Percentiles rank a stretch among this genome's conserved stretches.
These are phyloP conservation scores for Kodamaea alishanica DNA, from an alignment of 1,139 yeast species.

Conservation along the genomic window DNA sequence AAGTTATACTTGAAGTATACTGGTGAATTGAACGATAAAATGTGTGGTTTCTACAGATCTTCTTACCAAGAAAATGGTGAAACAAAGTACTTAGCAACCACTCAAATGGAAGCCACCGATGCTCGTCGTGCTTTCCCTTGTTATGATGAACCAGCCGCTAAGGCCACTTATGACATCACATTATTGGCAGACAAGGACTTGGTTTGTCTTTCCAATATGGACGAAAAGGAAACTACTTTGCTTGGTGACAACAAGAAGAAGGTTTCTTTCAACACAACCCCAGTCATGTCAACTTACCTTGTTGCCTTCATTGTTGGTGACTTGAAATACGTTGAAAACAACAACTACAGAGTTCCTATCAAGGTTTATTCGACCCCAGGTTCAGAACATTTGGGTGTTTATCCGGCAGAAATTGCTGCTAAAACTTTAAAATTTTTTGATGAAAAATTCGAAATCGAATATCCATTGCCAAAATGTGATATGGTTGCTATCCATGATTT, in stretches of 20 bases:
- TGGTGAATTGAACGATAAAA: slow-evolving; percentile 60
- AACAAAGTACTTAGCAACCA: slow-evolving; percentile 64
- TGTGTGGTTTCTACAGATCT: slow-evolving; percentile 83
- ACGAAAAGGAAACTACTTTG: slow-evolving; percentile 48
- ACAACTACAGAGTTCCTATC: slow-evolving; percentile 38
- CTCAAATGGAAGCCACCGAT: slow-evolving; percentile 85
- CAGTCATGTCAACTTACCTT: slow-evolving; percentile 20
- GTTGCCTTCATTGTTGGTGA: slow-evolving; percentile 32
- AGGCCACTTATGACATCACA: slow-evolving; percentile 67
- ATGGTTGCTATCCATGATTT: slow-evolving; percentile 56
- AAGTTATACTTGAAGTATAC: slow-evolving; percentile 54
- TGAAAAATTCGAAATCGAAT: slow-evolving; percentile 49
- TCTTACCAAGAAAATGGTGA: slow-evolving; percentile 62
- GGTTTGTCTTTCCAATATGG: slow-evolving; percentile 81
- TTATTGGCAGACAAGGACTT: slow-evolving; percentile 56
- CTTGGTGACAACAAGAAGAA: slow-evolving; percentile 48
- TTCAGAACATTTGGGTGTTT: slow-evolving; percentile 46
- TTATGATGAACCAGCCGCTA: slow-evolving; percentile 74
- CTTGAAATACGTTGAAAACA: slow-evolving; percentile 33
- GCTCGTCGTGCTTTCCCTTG: slow-evolving; percentile 85
- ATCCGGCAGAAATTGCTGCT: slow-evolving; percentile 50
- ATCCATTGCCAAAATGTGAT: slow-evolving; percentile 60
- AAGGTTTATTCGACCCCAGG: slow-evolving; percentile 56
- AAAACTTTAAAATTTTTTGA: slow-evolving; percentile 52
- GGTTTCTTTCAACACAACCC: slow-evolving; percentile 36